These are phyloP conservation scores for Thalassiosira hispida DNA, from an alignment of 352 stramenopile species.

Conservation along the genomic window DNA sequence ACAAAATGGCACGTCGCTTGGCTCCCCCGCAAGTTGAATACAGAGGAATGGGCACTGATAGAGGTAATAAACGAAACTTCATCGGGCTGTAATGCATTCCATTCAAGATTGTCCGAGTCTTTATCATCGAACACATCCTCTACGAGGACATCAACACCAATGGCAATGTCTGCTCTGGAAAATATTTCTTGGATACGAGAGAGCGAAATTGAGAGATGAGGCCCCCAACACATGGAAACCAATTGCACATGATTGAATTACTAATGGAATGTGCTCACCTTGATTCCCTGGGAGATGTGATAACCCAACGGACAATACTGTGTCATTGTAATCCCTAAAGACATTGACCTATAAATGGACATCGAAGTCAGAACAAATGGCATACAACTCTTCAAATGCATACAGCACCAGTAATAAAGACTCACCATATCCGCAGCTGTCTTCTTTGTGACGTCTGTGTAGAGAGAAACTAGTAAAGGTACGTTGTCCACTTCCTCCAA, in stretches of 20 bases:
- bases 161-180: constrained; percentile 81
- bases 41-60: constrained; percentile 74
- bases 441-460: constrained; percentile 96
- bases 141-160: constrained; percentile 82
- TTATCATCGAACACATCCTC: constrained; percentile 51
- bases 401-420: constrained; percentile 80
- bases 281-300: constrained; percentile 69
- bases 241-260: neutral
- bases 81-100: constrained; percentile 49
- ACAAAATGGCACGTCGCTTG: constrained; percentile 66
- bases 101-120: constrained; percentile 6
- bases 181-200: constrained; percentile 84
- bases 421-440: constrained; percentile 93
- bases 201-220: neutral
- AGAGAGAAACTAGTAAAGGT: constrained; percentile 96
- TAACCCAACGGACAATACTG: constrained; percentile 83
- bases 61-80: constrained; percentile 76
- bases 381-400: constrained; percentile 7
- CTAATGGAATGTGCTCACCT: constrained; percentile 5
- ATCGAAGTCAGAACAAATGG: constrained; percentile 6
- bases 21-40: constrained; percentile 70
- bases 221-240: neutral
- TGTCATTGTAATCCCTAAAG: constrained; percentile 87
- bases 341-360: constrained; percentile 70
- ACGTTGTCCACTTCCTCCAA: constrained; percentile 98